Percentiles rank a stretch among this genome's conserved stretches.
Conservation (phyloP, 164 flowering plant species). For the Buxus sempervirens region DNA sequence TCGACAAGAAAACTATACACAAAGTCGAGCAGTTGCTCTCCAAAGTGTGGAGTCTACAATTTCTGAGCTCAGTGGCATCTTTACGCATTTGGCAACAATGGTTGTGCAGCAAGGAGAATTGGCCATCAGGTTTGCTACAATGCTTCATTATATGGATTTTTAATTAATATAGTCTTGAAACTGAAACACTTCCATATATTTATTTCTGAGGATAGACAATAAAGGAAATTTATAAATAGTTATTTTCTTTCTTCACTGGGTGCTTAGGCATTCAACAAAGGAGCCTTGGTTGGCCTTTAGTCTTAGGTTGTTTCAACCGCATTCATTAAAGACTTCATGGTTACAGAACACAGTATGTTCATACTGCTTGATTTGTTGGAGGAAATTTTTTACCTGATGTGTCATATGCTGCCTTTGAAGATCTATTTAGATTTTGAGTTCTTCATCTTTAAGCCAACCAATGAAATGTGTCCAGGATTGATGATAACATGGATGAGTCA, state of each 20-base stretch:
- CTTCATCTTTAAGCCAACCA: not conserved
- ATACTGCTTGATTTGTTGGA: not conserved
- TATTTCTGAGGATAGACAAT: not conserved
- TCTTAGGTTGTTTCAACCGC: not conserved
- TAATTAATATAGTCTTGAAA: not conserved
- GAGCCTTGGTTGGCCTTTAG: not conserved
- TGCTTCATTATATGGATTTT: conserved; percentile 2
- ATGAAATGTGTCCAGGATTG: conserved; percentile 59
- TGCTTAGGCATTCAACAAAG: not conserved
- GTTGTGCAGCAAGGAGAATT: conserved; percentile 88
- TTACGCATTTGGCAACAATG: conserved; percentile 84
- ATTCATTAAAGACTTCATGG: not conserved
- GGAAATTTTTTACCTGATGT: not conserved
- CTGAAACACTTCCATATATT: not conserved
- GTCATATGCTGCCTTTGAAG: not conserved
- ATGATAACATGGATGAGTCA: conserved; percentile 89
- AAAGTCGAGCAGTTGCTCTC: conserved; percentile 69
- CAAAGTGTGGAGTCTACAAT: conserved; percentile 90
- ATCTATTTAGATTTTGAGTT: not conserved
- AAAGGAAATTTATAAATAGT: not conserved
- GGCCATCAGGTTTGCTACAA: conserved; percentile 64
- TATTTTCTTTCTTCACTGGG: not conserved
- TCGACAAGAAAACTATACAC: conserved; percentile 52
- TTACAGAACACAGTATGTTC: not conserved
- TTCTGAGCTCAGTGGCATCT: conserved; percentile 80